Base-by-base conservation (phyloP, 768 basidiomycete species). In the Boletus huronensis region DNA sequence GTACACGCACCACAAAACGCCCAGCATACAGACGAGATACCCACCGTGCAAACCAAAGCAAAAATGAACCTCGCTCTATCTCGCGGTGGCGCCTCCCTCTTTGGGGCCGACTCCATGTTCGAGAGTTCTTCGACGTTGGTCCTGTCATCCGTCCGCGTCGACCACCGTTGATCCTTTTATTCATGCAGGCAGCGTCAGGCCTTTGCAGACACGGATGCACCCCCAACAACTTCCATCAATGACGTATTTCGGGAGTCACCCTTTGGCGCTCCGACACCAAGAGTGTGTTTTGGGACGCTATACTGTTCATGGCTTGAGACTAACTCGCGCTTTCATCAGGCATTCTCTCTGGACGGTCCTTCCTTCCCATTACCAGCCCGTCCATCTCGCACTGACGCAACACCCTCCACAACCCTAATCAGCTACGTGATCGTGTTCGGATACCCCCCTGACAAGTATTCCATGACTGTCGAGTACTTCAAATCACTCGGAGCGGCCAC, bases 71-170 rank as follows among this genome's bases (percentile, higher is more conserved):
- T 84, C 54, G 79, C 80, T 6, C 74, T 89, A 17, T 77, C 85
- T 19, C 78, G 85, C 52, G 80, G 83, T 13, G 75, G 83, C 21
- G 77, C 83, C 2, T 79, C 83, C 17, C 87, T 89, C 56, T 90
- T 90, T 72, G 90, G 90, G 2, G 83, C 87, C 74, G 88, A 89
- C 57, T 89, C 89, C 21, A 89, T 91, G 89, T 90, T 91, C 60
- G 82, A 89, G 67, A 88, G 82, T 59, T 77, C 84, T 38, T 56
- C 62, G 11, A 60, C 70, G 70, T 64, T 17, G 4, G 51, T 64
- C 41, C 48, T 8, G 17, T 65, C 16, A 17, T 43, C 43, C 25
- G 26, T 4, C 14, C 16, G 8, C 42, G 0, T 39, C 32, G 40
- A 51, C 53, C 48, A 40, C 29, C 55, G 34, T 23, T 64, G 31